Percentiles rank a stretch among this genome's conserved stretches.
Conservation (phyloP, 2,329 filamentous ascomycete species). For the Xylariaceae sp. region DNA sequence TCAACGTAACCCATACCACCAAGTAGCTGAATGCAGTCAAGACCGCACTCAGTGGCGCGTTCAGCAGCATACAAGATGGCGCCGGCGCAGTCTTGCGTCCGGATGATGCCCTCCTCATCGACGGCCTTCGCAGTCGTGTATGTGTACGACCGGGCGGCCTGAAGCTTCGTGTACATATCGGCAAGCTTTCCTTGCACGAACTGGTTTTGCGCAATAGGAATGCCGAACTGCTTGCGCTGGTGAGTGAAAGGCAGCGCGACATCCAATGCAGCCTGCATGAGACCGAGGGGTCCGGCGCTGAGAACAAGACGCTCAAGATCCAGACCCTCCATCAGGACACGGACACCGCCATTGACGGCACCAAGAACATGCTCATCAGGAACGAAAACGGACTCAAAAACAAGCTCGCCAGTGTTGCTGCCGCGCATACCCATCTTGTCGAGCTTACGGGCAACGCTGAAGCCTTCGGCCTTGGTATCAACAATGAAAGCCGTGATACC, state of each 20-base stretch:
- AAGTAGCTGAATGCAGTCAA: slow-evolving; percentile 87
- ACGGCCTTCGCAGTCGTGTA: slow-evolving; percentile 75
- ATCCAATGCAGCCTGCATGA: slow-evolving; percentile 91
- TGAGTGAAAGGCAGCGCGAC: slow-evolving; percentile 84
- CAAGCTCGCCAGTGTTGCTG: slow-evolving; percentile 89
- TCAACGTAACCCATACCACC: slow-evolving; percentile 96
- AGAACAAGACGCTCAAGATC: slow-evolving; percentile 92
- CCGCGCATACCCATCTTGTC: slow-evolving; percentile 99
- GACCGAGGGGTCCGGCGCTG: slow-evolving; percentile 80
- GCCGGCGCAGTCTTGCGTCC: slow-evolving; percentile 89
- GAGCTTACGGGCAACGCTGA: slow-evolving; percentile 82
- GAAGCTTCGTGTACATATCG: slow-evolving; percentile 95
- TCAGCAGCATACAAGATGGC: slow-evolving; percentile 92
- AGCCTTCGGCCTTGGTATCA: slow-evolving; percentile 65
- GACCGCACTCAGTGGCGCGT: slow-evolving; percentile 75
- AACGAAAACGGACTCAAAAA: slow-evolving; percentile 88
- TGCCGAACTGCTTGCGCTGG: slow-evolving; percentile 80
- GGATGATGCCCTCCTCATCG: slow-evolving; percentile 67
- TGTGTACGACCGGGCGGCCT: slow-evolving; percentile 79
- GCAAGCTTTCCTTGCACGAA: slow-evolving; percentile 88
- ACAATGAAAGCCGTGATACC: slow-evolving; percentile 95
- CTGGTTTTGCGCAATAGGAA: slow-evolving; percentile 85
- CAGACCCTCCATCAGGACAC: slow-evolving; percentile 91
- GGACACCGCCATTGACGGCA: slow-evolving; percentile 72
- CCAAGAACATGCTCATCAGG: slow-evolving; percentile 78